These are phyloP conservation scores for Trametes hirsuta DNA, from an alignment of 1,284 basidiomycete genomes.

Conservation along the genomic window DNA sequence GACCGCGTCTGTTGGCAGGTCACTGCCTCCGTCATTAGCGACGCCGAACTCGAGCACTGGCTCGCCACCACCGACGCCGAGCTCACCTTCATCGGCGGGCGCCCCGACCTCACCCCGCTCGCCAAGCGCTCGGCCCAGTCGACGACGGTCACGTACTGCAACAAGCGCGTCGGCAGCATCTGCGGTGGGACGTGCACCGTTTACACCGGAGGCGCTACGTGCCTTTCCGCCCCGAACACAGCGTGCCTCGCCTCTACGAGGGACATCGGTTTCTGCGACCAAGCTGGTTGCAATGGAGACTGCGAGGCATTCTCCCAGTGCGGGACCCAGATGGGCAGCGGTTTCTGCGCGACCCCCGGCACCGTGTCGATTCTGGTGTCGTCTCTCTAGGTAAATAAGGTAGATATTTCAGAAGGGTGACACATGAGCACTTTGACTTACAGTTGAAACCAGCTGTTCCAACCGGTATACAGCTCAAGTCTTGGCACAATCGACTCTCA, in stretches of 20 bases:
- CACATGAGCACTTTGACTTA: too few relatives aligned
- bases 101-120: neutral
- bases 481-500: too few relatives aligned
- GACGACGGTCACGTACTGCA: slow-evolving; percentile 3
- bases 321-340: slow-evolving; percentile 2
- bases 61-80: slow-evolving; percentile 8
- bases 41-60: neutral
- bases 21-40: neutral
- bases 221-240: neutral
- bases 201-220: slow-evolving; percentile 2
- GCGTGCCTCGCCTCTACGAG: neutral
- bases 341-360: slow-evolving; percentile 1
- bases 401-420: too few relatives aligned
- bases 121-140: neutral
- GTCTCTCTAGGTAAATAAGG: neutral
- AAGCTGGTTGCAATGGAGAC: neutral
- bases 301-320: neutral
- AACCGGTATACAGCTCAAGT: too few relatives aligned
- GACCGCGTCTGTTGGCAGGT: too few relatives aligned
- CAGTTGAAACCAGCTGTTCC: too few relatives aligned
- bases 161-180: slow-evolving; percentile 4
- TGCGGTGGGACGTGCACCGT: slow-evolving; percentile 6
- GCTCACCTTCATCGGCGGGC: slow-evolving; percentile 7
- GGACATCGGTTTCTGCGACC: slow-evolving; percentile 4
- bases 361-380: neutral